Evolutionary conservation across 495 filamentous ascomycete species (phyloP).

Genomic region (Talaromyces wortmannii): DNA sequence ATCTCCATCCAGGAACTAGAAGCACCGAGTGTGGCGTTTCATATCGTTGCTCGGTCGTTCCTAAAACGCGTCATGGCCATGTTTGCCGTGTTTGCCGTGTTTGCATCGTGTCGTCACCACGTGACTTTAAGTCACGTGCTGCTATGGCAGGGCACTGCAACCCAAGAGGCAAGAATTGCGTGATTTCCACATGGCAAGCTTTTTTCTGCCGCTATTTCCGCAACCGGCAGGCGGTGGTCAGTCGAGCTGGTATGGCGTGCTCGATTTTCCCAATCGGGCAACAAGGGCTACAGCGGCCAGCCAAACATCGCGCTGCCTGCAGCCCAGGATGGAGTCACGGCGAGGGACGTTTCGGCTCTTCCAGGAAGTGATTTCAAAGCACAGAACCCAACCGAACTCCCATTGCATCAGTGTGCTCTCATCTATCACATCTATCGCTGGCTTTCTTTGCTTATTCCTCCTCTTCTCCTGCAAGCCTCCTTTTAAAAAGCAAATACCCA

Average conservation of each 20-base stretch:
- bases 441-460: no score
- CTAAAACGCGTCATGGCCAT: no score
- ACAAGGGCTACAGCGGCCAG: background rate
- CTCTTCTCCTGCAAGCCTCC: no score
- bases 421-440: no score
- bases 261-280: background rate
- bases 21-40: no score
- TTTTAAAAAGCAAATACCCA: no score
- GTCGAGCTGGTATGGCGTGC: background rate
- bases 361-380: background rate
- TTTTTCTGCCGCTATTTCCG: conserved; percentile 13
- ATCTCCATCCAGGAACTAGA: no score
- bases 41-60: no score
- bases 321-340: background rate
- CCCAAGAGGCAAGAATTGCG: conserved; percentile 32
- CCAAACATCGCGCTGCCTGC: background rate
- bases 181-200: conserved; percentile 19
- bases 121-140: background rate
- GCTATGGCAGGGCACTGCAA: conserved; percentile 14
- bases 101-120: background rate
- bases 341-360: background rate
- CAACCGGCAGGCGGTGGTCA: conserved; percentile 24
- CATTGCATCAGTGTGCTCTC: no score
- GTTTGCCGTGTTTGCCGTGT: background rate
- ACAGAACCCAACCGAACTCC: background rate